phyloP scores from a whole-genome alignment of 169 alveolate species.

The Hepatocystis sp. region DNA sequence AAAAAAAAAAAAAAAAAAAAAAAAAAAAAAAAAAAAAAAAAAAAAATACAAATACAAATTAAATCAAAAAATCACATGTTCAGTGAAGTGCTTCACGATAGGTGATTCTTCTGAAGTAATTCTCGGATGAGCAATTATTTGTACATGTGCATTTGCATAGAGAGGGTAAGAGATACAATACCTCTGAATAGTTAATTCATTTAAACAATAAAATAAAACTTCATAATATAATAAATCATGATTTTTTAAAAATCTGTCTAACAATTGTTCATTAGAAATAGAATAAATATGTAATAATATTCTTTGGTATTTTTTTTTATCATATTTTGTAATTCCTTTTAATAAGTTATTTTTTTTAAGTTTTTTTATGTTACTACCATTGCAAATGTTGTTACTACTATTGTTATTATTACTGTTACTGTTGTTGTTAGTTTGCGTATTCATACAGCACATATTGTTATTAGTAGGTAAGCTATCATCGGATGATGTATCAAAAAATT shows the following conservation, averaged over 20 bases:
- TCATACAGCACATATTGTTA: too few species aligned
- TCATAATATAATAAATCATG: slow-evolving; percentile 60
- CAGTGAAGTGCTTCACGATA: slow-evolving; percentile 39
- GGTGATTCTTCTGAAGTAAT: slow-evolving; percentile 66
- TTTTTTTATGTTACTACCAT: slow-evolving; percentile 1
- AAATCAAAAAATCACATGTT: slow-evolving; percentile 56
- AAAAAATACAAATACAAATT: neutral
- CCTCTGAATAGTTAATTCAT: slow-evolving; percentile 50
- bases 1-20: neutral
- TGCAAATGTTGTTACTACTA: neutral
- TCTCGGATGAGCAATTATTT: slow-evolving; percentile 70
- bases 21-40: neutral
- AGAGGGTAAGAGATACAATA: slow-evolving; percentile 41
- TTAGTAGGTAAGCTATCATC: too few species aligned
- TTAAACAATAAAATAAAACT: slow-evolving; percentile 49
- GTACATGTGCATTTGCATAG: slow-evolving; percentile 72
- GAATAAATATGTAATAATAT: slow-evolving; percentile 46
- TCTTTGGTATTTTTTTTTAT: slow-evolving; percentile 38
- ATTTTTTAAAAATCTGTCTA: slow-evolving; percentile 48
- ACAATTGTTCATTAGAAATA: slow-evolving; percentile 40
- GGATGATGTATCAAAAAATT: slow-evolving; percentile 44
- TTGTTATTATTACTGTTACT: too few species aligned
- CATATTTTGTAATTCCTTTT: slow-evolving; percentile 66
- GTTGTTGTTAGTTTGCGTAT: too few species aligned
- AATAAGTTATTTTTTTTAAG: slow-evolving; percentile 22